Evolutionary conservation across 2,329 filamentous ascomycete species (phyloP).

Genomic region (Gyromitra esculenta): DNA sequence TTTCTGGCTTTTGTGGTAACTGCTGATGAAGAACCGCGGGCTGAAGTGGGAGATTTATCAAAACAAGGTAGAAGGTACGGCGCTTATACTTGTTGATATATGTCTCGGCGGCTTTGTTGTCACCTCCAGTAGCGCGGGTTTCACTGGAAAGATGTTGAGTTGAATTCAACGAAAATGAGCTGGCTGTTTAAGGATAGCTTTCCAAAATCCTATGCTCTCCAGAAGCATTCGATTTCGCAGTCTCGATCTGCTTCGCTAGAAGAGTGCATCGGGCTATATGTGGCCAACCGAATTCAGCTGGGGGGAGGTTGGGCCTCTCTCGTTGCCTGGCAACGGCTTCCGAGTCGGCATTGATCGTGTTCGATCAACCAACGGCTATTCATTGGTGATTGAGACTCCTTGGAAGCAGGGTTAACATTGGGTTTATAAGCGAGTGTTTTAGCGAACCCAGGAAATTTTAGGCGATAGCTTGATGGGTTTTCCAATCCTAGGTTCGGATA

Average conservation of each 20-base stretch:
- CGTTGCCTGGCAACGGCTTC: slow-evolving; percentile 35
- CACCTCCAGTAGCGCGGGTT: slow-evolving; percentile 12
- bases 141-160: background rate
- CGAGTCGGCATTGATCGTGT: slow-evolving; percentile 2
- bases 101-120: slow-evolving; percentile 39
- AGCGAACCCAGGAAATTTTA: background rate
- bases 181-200: slow-evolving; percentile 1
- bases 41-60: background rate
- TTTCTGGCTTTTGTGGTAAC: background rate
- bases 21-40: background rate
- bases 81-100: slow-evolving; percentile 39
- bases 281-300: background rate
- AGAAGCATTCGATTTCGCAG: background rate
- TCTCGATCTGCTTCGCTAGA: background rate
- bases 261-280: background rate
- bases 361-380: slow-evolving; percentile 14
- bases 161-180: slow-evolving; percentile 13
- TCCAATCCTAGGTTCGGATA: background rate
- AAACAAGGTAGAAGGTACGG: slow-evolving; percentile 17
- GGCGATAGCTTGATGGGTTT: background rate
- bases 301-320: slow-evolving; percentile 24
- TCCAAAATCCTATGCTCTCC: background rate
- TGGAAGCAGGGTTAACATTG: slow-evolving; percentile 10
- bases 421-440: slow-evolving; percentile 7
- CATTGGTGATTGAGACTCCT: slow-evolving; percentile 6